Evolutionary conservation across 768 basidiomycete species (phyloP), one percentile per base, ranked within the genome.

Genomic region (Mycena crocata): DNA sequence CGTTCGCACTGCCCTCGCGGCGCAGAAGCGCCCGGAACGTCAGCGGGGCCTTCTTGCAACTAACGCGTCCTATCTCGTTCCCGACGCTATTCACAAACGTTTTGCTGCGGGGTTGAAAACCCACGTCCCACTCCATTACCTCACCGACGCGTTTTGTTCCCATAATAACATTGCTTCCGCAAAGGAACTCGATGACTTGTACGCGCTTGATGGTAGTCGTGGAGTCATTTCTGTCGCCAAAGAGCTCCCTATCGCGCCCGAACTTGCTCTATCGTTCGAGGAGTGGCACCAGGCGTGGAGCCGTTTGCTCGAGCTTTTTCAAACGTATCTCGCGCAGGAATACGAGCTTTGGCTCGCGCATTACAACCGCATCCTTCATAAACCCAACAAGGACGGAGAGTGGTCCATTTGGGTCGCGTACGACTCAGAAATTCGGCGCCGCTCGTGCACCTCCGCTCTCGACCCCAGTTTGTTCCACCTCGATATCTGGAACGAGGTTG

Each of bases 271-370:
- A 3, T 39, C 54, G 3, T 76, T 74, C 34, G 66, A 68, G 17
- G 66, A 74, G 26, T 76, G 73, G 75, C 64, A 65, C 24, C 72
- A 73, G 40, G 72, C 64, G 0, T 76, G 73, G 73, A 21, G 31
- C 2, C 68, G 64, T 9, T 49, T 76, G 2, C 56, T 71, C 0
- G 23, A 42, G 3, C 64, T 74, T 3, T 67, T 74, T 6, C 6
- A 23, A 0, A 57, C 68, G 4, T 71, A 65, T 37, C 4, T 67
- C 21, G 68, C 68, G 0, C 7, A 64, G 3, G 70, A 49, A 30
- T 5, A 19, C 3, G 64, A 2, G 26, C 17, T 5, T 0, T 76
- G 71, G 75, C 39, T 46, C 1, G 23, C 5, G 0, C 73, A 76
- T 35, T 76, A 66, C 52, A 31, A 61, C 0, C 42, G 15, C 19